These are phyloP conservation scores for Psilocybe cyanescens DNA, from an alignment of 768 basidiomycete species.

Conservation along the genomic window DNA sequence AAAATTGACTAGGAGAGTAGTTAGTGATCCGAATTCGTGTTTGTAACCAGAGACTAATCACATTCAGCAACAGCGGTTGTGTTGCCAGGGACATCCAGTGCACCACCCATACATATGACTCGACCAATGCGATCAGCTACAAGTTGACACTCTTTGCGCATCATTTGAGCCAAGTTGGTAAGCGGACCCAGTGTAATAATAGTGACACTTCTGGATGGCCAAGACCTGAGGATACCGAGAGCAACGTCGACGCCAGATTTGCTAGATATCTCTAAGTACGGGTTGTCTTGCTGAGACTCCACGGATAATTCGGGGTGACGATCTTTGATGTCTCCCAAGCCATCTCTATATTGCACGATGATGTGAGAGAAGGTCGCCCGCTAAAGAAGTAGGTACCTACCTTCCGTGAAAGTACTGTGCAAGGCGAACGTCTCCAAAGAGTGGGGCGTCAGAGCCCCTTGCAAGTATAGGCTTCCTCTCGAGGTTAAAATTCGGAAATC, in stretches of 20 bases:
- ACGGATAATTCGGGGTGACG: constrained; percentile 70
- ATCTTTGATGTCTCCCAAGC: constrained; percentile 59
- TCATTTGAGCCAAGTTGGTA: constrained; percentile 76
- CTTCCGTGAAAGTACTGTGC: constrained; percentile 88
- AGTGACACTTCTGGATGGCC: constrained; percentile 58
- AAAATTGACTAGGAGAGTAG: constrained; percentile 66
- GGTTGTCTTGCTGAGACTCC: constrained; percentile 29
- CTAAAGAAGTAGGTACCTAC: constrained; percentile 35
- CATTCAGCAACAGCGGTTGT: constrained; percentile 84
- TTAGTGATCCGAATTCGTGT: constrained; percentile 1
- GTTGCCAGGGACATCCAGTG: constrained; percentile 90
- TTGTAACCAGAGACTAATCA: constrained; percentile 36
- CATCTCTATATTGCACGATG: constrained; percentile 53
- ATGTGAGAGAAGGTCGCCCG: not conserved
- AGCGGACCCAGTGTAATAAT: constrained; percentile 79
- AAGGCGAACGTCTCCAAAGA: constrained; percentile 70
- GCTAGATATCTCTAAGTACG: constrained; percentile 50
- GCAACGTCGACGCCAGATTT: constrained; percentile 56
- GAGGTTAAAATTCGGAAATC: constrained; percentile 67
- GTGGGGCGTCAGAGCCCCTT: constrained; percentile 65
- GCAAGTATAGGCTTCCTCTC: constrained; percentile 62
- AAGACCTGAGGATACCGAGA: constrained; percentile 54
- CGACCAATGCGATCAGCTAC: constrained; percentile 66
- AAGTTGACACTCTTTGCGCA: constrained; percentile 55
- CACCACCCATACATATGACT: constrained; percentile 93